Percentiles rank a stretch among this genome's conserved stretches.
These are phyloP conservation scores for Trichosanthes cucumerina DNA, from an alignment of 306 rosid genomes.

Conservation along the genomic window DNA sequence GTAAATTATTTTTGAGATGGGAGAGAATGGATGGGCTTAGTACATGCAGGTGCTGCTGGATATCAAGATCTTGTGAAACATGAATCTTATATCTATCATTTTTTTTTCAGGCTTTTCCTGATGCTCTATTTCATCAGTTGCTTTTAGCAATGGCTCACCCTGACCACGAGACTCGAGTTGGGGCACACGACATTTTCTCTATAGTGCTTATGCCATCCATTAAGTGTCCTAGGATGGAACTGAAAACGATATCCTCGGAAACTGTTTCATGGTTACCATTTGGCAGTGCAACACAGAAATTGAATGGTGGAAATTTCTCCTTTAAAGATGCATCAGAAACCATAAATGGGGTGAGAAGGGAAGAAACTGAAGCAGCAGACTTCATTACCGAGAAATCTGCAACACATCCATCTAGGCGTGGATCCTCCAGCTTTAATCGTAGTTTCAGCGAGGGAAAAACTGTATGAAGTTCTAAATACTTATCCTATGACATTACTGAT, in stretches of 20 bases:
- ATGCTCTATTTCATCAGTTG: conserved; percentile 85
- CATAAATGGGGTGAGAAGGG: conserved; percentile 22
- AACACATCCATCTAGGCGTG: conserved; percentile 19
- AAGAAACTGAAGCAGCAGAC: conserved; percentile 24
- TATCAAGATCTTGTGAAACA: conserved; percentile 17
- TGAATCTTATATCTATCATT: conserved; percentile 10
- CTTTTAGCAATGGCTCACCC: conserved; percentile 82
- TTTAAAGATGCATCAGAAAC: conserved; percentile 26
- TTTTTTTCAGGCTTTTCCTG: conserved; percentile 73
- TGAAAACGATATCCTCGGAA: conserved; percentile 22
- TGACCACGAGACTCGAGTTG: conserved; percentile 70
- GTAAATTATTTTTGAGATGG: not conserved
- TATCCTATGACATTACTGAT: not conserved
- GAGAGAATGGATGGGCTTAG: not conserved
- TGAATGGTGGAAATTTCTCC: conserved; percentile 33
- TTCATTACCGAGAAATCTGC: conserved; percentile 20
- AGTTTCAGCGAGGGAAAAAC: conserved; percentile 43
- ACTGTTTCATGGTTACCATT: conserved; percentile 23
- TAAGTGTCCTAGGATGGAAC: conserved; percentile 32
- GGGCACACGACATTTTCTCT: conserved; percentile 73
- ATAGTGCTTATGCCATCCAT: conserved; percentile 67
- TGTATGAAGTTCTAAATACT: conserved; percentile 27
- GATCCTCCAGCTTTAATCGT: conserved; percentile 26
- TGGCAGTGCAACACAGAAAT: conserved; percentile 20
- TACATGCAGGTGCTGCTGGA: not conserved